A percentile compares a stretch with the other conserved stretches of the same genome.
phyloP scores from a whole-genome alignment of 768 basidiomycete species.

The Panus rudis region DNA sequence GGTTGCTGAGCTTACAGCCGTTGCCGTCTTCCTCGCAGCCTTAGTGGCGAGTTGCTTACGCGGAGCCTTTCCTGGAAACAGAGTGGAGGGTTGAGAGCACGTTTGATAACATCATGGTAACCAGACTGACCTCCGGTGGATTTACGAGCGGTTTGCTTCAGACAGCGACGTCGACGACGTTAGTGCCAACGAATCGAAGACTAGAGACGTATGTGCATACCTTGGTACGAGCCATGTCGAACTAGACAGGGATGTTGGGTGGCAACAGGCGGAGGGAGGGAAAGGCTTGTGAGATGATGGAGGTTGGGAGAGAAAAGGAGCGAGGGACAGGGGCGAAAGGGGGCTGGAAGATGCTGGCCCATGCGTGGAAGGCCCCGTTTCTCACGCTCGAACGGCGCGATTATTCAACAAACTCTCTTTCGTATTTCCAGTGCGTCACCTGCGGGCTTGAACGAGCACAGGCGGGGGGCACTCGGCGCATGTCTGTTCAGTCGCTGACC shows the following conservation, averaged over 20 bases:
- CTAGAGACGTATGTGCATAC: slow-evolving; percentile 33
- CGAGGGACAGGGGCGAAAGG: slow-evolving; percentile 10
- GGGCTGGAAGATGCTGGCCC: slow-evolving; percentile 3
- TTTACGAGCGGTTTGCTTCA: slow-evolving; percentile 96
- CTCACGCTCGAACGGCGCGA: not conserved
- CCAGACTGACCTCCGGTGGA: slow-evolving; percentile 90
- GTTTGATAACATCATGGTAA: slow-evolving; percentile 26
- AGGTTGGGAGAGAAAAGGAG: slow-evolving; percentile 11
- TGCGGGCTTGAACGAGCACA: slow-evolving; percentile 17
- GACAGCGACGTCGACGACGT: slow-evolving; percentile 14
- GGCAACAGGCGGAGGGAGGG: slow-evolving; percentile 11
- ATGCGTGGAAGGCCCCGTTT: slow-evolving; percentile 1
- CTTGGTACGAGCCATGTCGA: slow-evolving; percentile 83
- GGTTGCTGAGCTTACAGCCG: slow-evolving; percentile 16
- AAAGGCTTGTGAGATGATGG: slow-evolving; percentile 10
- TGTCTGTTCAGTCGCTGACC: too few relatives aligned
- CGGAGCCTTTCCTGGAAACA: slow-evolving; percentile 30
- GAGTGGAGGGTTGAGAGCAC: slow-evolving; percentile 10
- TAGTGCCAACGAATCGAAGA: too few relatives aligned
- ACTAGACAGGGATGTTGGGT: slow-evolving; percentile 6
- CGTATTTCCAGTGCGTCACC: not conserved
- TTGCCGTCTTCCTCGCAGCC: slow-evolving; percentile 36
- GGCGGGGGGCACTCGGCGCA: slow-evolving; percentile 8
- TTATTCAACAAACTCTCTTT: slow-evolving; percentile 1
- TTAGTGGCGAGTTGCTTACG: slow-evolving; percentile 40